Evolutionary conservation across 441 rosid species (phyloP).

Genomic region (Croton setiger): DNA sequence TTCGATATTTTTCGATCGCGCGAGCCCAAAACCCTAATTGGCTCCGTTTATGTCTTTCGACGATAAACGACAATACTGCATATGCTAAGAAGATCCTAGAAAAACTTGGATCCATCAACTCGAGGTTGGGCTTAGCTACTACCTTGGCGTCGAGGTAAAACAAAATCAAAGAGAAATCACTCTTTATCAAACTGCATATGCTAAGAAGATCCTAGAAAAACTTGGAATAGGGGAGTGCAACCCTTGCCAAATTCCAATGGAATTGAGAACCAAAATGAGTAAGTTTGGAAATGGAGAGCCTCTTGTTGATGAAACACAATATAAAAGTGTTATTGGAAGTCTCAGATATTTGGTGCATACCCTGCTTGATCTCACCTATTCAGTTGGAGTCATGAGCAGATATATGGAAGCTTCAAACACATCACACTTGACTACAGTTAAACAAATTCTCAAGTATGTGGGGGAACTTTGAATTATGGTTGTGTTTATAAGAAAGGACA

Average conservation of each 20-base stretch:
- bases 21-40: no score
- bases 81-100: not conserved
- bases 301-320: not conserved
- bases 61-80: no score
- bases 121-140: no score
- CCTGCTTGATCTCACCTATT: not conserved
- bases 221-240: constrained; percentile 8
- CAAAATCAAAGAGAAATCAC: no score
- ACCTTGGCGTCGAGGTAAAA: no score
- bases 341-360: constrained; percentile 9
- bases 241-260: constrained; percentile 4
- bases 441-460: not conserved
- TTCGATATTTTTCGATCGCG: no score
- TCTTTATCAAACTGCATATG: no score
- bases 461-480: not conserved
- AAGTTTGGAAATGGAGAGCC: constrained; percentile 6
- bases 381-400: constrained; percentile 5
- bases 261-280: constrained; percentile 1
- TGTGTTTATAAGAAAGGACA: no score
- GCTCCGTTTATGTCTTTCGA: no score
- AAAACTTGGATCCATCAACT: no score
- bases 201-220: no score
- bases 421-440: not conserved
- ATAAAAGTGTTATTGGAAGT: not conserved
- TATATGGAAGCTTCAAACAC: not conserved